Evolutionary conservation across 2,329 filamentous ascomycete species (phyloP).

Genomic region (Cordyceps sp.): DNA sequence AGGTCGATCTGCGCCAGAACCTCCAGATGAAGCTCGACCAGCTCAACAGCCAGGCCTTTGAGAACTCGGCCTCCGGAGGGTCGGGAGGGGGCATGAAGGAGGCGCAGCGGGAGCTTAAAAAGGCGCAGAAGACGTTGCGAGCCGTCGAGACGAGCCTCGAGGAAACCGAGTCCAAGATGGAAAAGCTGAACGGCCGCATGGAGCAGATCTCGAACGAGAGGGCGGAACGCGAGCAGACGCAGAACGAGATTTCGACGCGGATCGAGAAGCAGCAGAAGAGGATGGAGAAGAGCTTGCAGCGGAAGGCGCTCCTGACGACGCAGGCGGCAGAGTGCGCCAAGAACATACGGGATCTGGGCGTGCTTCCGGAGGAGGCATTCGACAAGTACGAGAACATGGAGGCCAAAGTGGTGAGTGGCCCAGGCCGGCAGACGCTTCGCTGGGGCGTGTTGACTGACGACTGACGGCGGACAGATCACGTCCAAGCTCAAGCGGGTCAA

Average conservation of each 20-base stretch:
- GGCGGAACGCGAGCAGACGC: constrained; percentile 49
- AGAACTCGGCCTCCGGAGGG: constrained; percentile 42
- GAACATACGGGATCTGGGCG: constrained; percentile 84
- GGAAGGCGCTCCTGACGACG: constrained; percentile 62
- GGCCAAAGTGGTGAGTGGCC: constrained; percentile 48
- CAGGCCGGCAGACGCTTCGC: neutral
- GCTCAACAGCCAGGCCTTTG: constrained; percentile 59
- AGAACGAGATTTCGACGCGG: constrained; percentile 57
- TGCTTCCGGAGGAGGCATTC: constrained; percentile 85
- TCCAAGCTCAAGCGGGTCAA: constrained; percentile 75
- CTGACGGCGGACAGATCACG: constrained; percentile 38
- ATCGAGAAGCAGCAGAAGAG: constrained; percentile 79
- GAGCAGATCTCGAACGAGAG: constrained; percentile 36
- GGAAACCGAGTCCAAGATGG: constrained; percentile 61
- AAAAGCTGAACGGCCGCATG: constrained; percentile 30
- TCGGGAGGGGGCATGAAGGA: constrained; percentile 55
- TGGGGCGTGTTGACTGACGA: too few species aligned
- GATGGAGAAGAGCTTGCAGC: constrained; percentile 83
- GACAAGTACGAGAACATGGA: constrained; percentile 77
- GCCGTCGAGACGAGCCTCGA: constrained; percentile 51
- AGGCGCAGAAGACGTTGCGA: constrained; percentile 51
- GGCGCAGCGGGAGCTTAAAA: constrained; percentile 65
- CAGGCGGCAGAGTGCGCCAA: constrained; percentile 69
- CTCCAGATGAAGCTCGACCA: constrained; percentile 76
- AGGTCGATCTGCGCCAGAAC: constrained; percentile 80